These are phyloP conservation scores for Candida vaughaniae DNA, from an alignment of 805 yeast genomes.

Conservation along the genomic window DNA sequence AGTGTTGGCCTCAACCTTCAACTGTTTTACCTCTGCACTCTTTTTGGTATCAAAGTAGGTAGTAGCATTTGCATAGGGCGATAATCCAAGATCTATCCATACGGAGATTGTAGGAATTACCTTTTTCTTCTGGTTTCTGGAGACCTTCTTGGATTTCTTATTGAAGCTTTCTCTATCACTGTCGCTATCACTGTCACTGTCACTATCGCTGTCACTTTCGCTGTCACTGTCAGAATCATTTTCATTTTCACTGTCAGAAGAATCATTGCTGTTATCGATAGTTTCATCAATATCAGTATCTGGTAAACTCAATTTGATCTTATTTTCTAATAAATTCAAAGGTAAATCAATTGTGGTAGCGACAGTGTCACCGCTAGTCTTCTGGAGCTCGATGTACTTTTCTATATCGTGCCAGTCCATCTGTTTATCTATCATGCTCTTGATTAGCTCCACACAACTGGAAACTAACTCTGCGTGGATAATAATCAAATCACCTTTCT, in stretches of 20 bases:
- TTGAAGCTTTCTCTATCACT: constrained; percentile 18
- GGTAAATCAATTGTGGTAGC: constrained; percentile 68
- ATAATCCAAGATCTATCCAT: constrained; percentile 62
- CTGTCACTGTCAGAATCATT: constrained; percentile 37
- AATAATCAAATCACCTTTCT: constrained; percentile 73
- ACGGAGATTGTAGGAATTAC: constrained; percentile 40
- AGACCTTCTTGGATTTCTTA: constrained; percentile 3
- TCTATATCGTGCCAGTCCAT: constrained; percentile 95
- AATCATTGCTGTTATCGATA: constrained; percentile 16
- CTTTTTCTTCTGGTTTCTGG: constrained; percentile 13
- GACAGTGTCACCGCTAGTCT: constrained; percentile 58
- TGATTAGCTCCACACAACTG: constrained; percentile 66
- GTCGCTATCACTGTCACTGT: constrained; percentile 13
- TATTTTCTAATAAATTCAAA: constrained; percentile 66
- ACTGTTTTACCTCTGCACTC: constrained; percentile 72
- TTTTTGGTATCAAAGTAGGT: constrained; percentile 76
- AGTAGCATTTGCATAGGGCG: constrained; percentile 89
- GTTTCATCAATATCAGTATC: constrained; percentile 30
- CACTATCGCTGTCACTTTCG: constrained; percentile 15
- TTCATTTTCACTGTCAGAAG: constrained; percentile 23
- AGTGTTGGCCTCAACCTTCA: constrained; percentile 76
- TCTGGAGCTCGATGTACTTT: constrained; percentile 67
- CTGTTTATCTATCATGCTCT: constrained; percentile 67
- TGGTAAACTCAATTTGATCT: constrained; percentile 57
- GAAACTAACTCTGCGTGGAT: constrained; percentile 69